These are phyloP conservation scores for Bruguiera parviflora DNA, from an alignment of 345 rosid genomes.

Conservation along the genomic window DNA sequence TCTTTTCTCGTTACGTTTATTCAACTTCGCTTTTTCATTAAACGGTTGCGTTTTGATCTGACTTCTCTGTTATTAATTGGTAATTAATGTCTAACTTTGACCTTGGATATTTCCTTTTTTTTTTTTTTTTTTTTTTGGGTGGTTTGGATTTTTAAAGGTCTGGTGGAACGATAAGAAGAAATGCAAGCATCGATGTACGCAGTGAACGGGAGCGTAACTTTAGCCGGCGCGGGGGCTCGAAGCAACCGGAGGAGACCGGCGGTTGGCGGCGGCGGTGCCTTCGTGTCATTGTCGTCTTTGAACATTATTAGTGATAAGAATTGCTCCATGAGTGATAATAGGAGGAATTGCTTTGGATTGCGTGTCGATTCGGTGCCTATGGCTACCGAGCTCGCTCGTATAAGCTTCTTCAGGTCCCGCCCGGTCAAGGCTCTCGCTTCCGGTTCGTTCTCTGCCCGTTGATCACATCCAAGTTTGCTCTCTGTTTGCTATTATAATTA, in stretches of 20 bases:
- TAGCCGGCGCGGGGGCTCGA: slow-evolving; percentile 31
- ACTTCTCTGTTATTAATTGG: too few species aligned
- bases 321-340: slow-evolving; percentile 24
- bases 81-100: too few species aligned
- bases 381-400: slow-evolving; percentile 66
- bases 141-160: too few species aligned
- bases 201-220: slow-evolving; percentile 33
- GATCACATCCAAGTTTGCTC: too few species aligned
- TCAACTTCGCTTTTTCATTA: too few species aligned
- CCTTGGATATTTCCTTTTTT: too few species aligned
- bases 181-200: slow-evolving; percentile 55
- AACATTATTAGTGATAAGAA: slow-evolving; percentile 4
- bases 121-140: too few species aligned
- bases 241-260: slow-evolving; percentile 21
- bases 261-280: not conserved
- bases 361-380: slow-evolving; percentile 34
- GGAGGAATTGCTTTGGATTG: slow-evolving; percentile 35
- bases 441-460: slow-evolving; percentile 41
- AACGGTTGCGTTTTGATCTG: too few species aligned
- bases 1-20: too few species aligned
- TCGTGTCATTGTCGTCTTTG: slow-evolving; percentile 4
- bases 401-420: slow-evolving; percentile 39
- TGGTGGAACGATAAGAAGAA: not conserved
- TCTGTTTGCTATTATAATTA: too few species aligned
- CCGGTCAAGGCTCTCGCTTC: slow-evolving; percentile 58